Evolutionary conservation across 805 yeast species (phyloP).

Genomic region (Cyberlindnera mississippiensis): DNA sequence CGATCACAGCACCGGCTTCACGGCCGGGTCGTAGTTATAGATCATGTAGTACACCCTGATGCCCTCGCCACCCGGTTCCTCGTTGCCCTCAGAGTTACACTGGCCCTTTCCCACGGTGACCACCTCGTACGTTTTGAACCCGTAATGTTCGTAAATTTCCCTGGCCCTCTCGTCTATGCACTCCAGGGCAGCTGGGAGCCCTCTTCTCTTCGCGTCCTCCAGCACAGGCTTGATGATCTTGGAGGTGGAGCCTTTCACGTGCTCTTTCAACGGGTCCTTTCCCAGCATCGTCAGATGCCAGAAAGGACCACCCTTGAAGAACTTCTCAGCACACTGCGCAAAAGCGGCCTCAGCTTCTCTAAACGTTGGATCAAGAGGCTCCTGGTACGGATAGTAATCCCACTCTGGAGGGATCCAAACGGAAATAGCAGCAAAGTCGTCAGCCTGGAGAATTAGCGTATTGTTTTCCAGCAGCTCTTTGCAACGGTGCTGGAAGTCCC

Average conservation of each 20-base stretch:
- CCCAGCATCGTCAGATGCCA: constrained; percentile 20
- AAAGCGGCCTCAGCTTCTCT: constrained; percentile 9
- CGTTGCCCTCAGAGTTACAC: constrained; percentile 12
- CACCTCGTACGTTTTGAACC: constrained; percentile 16
- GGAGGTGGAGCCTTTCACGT: constrained; percentile 16
- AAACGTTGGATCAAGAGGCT: constrained; percentile 7
- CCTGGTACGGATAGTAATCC: constrained; percentile 11
- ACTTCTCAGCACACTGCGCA: constrained; percentile 7
- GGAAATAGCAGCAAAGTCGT: constrained; percentile 15
- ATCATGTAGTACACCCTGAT: constrained; percentile 3
- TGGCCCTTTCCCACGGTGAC: constrained; percentile 12
- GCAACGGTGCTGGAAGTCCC: constrained; percentile 15
- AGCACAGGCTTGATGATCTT: constrained; percentile 21
- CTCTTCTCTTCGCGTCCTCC: constrained; percentile 15
- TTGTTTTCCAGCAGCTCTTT: constrained; percentile 13
- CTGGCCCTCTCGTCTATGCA: constrained; percentile 20
- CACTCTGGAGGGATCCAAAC: constrained; percentile 25
- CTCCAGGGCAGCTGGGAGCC: constrained; percentile 17
- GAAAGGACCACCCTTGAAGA: constrained; percentile 13
- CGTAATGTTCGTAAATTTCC: constrained; percentile 19
- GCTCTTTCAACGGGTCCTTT: constrained; percentile 9
- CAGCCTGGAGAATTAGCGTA: constrained; percentile 14
- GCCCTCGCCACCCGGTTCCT: constrained; percentile 12
- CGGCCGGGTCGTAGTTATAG: constrained; percentile 1
- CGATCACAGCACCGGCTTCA: constrained; percentile 3